phyloP scores from a whole-genome alignment of 192 early-diverging fungal genomes.

The Mortierella claussenii region DNA sequence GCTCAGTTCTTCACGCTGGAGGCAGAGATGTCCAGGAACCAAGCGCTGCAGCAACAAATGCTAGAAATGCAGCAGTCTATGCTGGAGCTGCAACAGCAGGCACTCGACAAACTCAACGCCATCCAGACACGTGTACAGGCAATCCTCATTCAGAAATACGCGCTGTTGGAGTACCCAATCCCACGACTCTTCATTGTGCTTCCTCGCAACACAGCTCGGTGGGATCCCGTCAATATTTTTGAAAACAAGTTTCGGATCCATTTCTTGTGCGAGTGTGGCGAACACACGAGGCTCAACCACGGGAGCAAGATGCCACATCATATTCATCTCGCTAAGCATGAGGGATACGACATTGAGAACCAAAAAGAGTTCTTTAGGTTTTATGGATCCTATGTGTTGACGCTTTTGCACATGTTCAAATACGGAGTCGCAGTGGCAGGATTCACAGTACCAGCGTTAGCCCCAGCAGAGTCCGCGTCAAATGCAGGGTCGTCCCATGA shows the following conservation, averaged over 20 bases:
- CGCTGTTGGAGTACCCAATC: constrained; percentile 14
- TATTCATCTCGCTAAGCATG: constrained; percentile 35
- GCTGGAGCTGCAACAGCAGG: constrained; percentile 10
- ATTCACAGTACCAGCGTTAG: constrained; percentile 18
- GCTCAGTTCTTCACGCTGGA: constrained; percentile 4
- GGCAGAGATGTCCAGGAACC: constrained; percentile 10
- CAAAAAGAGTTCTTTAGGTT: constrained; percentile 23
- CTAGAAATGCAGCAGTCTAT: constrained; percentile 14
- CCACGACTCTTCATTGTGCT: constrained; percentile 24
- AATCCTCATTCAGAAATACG: constrained; percentile 22
- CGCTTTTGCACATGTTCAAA: constrained; percentile 28
- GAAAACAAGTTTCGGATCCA: constrained; percentile 18
- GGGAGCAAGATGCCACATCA: constrained; percentile 14
- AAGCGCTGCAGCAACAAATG: constrained; percentile 8
- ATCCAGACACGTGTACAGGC: constrained; percentile 14
- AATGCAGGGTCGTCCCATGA: neutral
- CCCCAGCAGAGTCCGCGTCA: neutral
- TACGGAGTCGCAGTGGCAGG: constrained; percentile 27
- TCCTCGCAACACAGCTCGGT: neutral
- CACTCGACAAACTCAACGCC: neutral
- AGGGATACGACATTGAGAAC: constrained; percentile 30
- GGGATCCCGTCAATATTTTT: constrained; percentile 9
- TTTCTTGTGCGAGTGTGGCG: constrained; percentile 37
- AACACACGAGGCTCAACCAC: constrained; percentile 2
- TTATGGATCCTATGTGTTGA: constrained; percentile 24